These are phyloP conservation scores for Melanogaster broomeanus DNA, from an alignment of 768 basidiomycete species.

Conservation along the genomic window DNA sequence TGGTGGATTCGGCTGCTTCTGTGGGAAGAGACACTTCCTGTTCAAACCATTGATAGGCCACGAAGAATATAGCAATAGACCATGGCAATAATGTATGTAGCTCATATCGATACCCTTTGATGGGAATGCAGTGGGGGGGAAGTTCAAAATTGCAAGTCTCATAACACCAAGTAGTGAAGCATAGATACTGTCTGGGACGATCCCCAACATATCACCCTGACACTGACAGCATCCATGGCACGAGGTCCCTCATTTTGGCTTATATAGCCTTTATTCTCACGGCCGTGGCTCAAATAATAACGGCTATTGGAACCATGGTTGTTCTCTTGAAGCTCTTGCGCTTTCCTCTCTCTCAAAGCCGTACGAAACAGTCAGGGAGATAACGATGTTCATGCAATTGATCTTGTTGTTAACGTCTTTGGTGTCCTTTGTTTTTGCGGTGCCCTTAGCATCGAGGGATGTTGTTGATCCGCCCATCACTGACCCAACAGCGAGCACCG, in stretches of 20 bases:
- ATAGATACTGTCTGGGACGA: no score
- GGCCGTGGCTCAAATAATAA: constrained; percentile 16
- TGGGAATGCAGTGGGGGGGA: not conserved
- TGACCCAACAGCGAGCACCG: constrained; percentile 39
- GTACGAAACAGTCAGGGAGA: constrained; percentile 11
- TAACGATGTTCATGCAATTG: constrained; percentile 25
- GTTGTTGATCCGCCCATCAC: constrained; percentile 51
- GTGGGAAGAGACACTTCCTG: not conserved
- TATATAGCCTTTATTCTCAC: constrained; percentile 24
- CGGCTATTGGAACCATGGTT: not conserved
- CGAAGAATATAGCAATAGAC: no score
- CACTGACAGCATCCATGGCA: not conserved
- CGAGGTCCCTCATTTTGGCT: not conserved
- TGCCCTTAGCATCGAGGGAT: constrained; percentile 41
- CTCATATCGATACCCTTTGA: not conserved
- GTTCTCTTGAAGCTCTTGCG: constrained; percentile 15
- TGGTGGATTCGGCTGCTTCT: not conserved
- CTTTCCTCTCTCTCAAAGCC: constrained; percentile 15
- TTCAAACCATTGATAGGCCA: no score
- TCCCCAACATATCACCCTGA: no score
- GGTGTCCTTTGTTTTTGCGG: constrained; percentile 24
- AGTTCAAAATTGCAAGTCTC: not conserved
- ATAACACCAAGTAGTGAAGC: no score
- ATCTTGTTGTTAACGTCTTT: constrained; percentile 22
- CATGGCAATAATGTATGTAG: not conserved